Evolutionary conservation across 176 grass and related monocot species (phyloP).

Genomic region (Oryza officinalis): DNA sequence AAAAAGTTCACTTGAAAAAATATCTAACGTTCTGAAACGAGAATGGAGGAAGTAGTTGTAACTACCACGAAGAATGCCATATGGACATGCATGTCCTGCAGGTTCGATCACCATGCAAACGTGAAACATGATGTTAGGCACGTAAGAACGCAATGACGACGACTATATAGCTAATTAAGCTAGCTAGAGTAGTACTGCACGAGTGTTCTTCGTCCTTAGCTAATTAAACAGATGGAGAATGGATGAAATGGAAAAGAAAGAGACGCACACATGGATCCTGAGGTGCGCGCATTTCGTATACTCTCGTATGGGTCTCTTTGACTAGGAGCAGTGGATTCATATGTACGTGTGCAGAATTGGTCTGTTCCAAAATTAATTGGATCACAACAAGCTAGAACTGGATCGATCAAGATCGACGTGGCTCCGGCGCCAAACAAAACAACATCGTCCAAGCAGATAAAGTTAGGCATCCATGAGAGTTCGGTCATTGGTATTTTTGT

Average conservation of each 20-base stretch:
- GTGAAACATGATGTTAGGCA: too few species aligned
- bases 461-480: neutral
- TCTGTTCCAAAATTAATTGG: neutral
- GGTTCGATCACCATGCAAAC: too few species aligned
- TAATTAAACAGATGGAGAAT: too few species aligned
- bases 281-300: neutral
- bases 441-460: neutral
- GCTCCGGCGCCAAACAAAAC: neutral
- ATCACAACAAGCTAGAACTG: neutral
- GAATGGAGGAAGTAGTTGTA: too few species aligned
- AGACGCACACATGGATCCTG: neutral
- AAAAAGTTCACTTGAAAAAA: too few species aligned
- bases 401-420: neutral
- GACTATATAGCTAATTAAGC: too few species aligned
- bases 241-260: neutral
- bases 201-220: too few species aligned
- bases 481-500: neutral
- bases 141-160: too few species aligned
- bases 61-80: too few species aligned
- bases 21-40: too few species aligned
- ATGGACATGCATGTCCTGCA: too few species aligned
- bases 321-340: neutral
- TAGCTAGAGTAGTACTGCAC: too few species aligned
- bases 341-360: neutral
- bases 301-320: neutral